Conservation (phyloP, 768 basidiomycete genomes). For the Tricholoma matsutake region DNA sequence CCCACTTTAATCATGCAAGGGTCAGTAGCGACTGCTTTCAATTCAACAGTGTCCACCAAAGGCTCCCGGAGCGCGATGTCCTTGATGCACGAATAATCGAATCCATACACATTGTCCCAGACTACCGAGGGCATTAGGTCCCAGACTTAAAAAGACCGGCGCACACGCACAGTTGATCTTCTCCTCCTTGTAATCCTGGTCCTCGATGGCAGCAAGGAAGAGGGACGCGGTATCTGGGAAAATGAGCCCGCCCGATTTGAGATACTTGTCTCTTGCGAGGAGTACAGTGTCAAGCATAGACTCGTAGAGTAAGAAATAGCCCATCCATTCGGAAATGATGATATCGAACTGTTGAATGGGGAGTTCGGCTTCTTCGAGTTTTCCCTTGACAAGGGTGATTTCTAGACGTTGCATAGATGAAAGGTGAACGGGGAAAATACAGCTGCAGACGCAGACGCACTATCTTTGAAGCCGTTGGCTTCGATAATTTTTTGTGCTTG, state of each 20-base stretch:
- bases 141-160: not conserved
- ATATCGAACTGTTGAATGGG: constrained; percentile 94
- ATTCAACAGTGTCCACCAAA: constrained; percentile 96
- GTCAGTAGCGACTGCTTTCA: constrained; percentile 92
- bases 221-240: constrained; percentile 95
- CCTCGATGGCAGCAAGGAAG: constrained; percentile 96
- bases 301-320: constrained; percentile 98
- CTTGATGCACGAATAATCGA: constrained; percentile 99
- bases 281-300: constrained; percentile 99
- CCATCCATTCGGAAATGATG: constrained; percentile 99
- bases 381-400: constrained; percentile 96
- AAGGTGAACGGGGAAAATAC: constrained; percentile 4
- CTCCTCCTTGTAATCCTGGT: constrained; percentile 99
- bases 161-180: constrained; percentile 91
- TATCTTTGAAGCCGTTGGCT: constrained; percentile 93
- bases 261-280: constrained; percentile 93
- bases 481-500: constrained; percentile 97
- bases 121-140: constrained; percentile 47
- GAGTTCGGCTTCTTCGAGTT: constrained; percentile 89
- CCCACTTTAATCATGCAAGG: constrained; percentile 85
- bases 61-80: constrained; percentile 96
- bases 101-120: constrained; percentile 99
- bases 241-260: constrained; percentile 86
- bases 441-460: constrained; percentile 42
- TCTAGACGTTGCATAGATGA: constrained; percentile 39